A percentile compares a stretch with the other conserved stretches of the same genome.
Conservation (phyloP, 2,329 filamentous ascomycete species). For the Sarocladium kiliense region DNA sequence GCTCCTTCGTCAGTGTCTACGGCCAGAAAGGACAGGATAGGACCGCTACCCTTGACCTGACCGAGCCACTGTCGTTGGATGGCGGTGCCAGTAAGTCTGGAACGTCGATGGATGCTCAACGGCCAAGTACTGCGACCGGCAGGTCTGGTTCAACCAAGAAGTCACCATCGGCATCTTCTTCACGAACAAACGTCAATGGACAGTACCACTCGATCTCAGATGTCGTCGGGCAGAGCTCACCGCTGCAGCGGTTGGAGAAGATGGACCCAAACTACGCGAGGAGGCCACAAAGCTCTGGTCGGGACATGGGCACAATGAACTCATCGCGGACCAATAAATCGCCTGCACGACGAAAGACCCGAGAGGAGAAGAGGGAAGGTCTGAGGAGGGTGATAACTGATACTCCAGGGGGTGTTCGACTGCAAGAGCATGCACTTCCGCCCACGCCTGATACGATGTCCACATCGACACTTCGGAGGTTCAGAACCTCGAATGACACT, state of each 20-base stretch:
- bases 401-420: slow-evolving; percentile 32
- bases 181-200: slow-evolving; percentile 22
- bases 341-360: slow-evolving; percentile 24
- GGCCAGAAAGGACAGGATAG: slow-evolving; percentile 36
- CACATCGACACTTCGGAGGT: slow-evolving; percentile 46
- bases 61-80: slow-evolving; percentile 25
- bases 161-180: slow-evolving; percentile 23
- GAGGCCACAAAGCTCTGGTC: slow-evolving; percentile 10
- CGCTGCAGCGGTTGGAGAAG: slow-evolving; percentile 45
- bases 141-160: slow-evolving; percentile 1
- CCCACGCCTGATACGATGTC: slow-evolving; percentile 58
- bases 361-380: slow-evolving; percentile 43
- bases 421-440: slow-evolving; percentile 41
- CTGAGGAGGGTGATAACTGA: slow-evolving; percentile 46
- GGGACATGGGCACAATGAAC: not conserved
- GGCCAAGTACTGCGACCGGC: slow-evolving; percentile 13
- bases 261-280: slow-evolving; percentile 25
- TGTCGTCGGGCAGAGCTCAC: slow-evolving; percentile 38
- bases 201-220: slow-evolving; percentile 42
- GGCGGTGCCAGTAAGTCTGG: slow-evolving; percentile 16
- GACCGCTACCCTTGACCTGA: slow-evolving; percentile 19
- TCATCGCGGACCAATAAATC: slow-evolving; percentile 14
- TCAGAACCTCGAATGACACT: slow-evolving; percentile 46
- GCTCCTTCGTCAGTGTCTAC: slow-evolving; percentile 62
- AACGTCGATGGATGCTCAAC: slow-evolving; percentile 6